These are phyloP conservation scores for Russula sp. DNA, from an alignment of 768 basidiomycete species.

Conservation along the genomic window DNA sequence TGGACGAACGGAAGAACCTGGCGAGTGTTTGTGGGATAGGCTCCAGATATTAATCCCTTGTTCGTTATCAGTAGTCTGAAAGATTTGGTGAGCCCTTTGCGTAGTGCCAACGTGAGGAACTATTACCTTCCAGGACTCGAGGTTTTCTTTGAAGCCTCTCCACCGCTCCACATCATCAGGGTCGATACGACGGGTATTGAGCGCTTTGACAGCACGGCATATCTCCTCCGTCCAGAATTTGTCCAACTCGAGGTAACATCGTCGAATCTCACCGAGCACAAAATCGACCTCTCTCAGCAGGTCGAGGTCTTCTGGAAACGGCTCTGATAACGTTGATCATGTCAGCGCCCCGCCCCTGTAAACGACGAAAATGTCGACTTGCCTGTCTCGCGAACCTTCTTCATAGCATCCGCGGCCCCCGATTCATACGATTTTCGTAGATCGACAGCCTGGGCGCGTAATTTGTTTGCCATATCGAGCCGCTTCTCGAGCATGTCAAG, in stretches of 20 bases:
- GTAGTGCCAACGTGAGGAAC: not conserved
- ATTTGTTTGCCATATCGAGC: not conserved
- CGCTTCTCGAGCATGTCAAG: not conserved
- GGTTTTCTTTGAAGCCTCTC: not conserved
- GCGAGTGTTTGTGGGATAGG: too few relatives aligned
- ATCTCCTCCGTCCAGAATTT: constrained; percentile 1
- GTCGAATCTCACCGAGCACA: not conserved
- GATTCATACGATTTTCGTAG: not conserved
- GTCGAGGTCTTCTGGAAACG: not conserved
- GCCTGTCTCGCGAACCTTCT: not conserved
- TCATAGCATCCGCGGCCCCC: not conserved
- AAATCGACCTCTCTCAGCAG: not conserved
- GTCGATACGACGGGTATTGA: not conserved
- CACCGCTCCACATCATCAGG: not conserved
- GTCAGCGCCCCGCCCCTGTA: not conserved
- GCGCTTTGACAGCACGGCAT: not conserved
- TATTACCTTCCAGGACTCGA: not conserved
- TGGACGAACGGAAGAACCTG: not conserved
- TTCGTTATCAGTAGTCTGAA: not conserved
- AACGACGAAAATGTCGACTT: not conserved
- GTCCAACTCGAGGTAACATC: not conserved
- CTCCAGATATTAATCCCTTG: not conserved
- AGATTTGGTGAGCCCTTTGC: not conserved
- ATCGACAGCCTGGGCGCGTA: not conserved
- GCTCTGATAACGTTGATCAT: not conserved